Conservation (phyloP, 1,139 yeast species). For the Suhomyces chickasaworum region DNA sequence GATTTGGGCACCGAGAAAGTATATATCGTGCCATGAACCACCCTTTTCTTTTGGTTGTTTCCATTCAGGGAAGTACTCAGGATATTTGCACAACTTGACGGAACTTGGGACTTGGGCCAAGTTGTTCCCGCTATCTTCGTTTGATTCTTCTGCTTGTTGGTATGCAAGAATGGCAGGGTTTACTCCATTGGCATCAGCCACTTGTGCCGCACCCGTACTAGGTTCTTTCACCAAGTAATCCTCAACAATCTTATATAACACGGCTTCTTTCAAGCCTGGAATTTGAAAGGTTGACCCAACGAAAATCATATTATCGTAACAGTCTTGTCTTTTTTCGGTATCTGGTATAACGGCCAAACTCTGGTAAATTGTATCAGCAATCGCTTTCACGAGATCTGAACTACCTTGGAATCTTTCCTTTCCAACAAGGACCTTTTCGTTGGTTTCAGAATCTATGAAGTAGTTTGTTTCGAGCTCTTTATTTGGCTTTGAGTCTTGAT, state of each 20-base stretch:
- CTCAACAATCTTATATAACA: slow-evolving; percentile 59
- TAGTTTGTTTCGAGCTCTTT: slow-evolving; percentile 64
- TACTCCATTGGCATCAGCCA: slow-evolving; percentile 32
- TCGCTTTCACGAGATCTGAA: slow-evolving; percentile 52
- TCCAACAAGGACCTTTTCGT: slow-evolving; percentile 65
- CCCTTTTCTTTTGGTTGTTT: slow-evolving; percentile 64
- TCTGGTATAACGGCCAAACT: slow-evolving; percentile 62
- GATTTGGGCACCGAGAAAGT: slow-evolving; percentile 85
- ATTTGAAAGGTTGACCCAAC: slow-evolving; percentile 77
- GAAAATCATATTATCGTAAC: slow-evolving; percentile 82
- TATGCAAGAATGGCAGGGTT: slow-evolving; percentile 47
- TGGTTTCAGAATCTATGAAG: slow-evolving; percentile 57
- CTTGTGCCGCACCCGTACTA: slow-evolving; percentile 30
- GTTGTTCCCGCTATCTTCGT: slow-evolving; percentile 30
- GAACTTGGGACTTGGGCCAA: slow-evolving; percentile 74
- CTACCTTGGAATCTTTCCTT: slow-evolving; percentile 86
- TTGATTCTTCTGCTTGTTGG: slow-evolving; percentile 37
- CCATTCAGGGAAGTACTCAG: slow-evolving; percentile 97
- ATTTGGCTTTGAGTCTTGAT: slow-evolving; percentile 46
- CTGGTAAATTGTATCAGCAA: slow-evolving; percentile 58
- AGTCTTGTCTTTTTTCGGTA: slow-evolving; percentile 71
- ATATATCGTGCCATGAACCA: slow-evolving; percentile 66
- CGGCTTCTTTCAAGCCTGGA: slow-evolving; percentile 73
- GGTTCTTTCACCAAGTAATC: slow-evolving; percentile 53
- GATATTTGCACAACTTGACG: slow-evolving; percentile 67